Conservation (phyloP, 2,329 filamentous ascomycete genomes). For the Fusarium brachygibbosum region DNA sequence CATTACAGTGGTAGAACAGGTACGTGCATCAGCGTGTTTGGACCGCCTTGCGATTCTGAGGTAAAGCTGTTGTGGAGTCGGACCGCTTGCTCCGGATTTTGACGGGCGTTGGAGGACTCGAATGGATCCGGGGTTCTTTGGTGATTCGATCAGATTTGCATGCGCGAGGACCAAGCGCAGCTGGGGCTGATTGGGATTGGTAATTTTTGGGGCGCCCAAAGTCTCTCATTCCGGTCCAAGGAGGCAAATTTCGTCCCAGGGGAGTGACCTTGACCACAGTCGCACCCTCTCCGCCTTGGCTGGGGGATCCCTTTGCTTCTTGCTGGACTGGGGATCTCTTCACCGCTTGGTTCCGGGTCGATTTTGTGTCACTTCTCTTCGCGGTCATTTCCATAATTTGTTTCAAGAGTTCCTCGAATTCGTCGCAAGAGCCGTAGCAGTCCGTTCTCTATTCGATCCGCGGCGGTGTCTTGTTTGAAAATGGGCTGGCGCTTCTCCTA, state of each 20-base stretch:
- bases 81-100: constrained; percentile 39
- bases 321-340: background rate
- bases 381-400: constrained; percentile 15
- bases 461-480: constrained; percentile 57
- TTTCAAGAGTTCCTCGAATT: constrained; percentile 48
- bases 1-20: constrained; percentile 40
- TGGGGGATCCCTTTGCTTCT: background rate
- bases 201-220: constrained; percentile 12
- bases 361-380: background rate
- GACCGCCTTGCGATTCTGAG: constrained; percentile 1
- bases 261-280: background rate
- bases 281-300: background rate
- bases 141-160: constrained; percentile 7
- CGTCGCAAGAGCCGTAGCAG: constrained; percentile 51
- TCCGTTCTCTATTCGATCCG: constrained; percentile 59
- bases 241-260: constrained; percentile 1
- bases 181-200: background rate
- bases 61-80: background rate
- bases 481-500: constrained; percentile 57
- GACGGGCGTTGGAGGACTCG: constrained; percentile 18
- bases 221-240: constrained; percentile 31
- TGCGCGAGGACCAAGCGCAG: constrained; percentile 11
- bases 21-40: constrained; percentile 24
- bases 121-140: constrained; percentile 27
- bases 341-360: background rate